A percentile compares a stretch with the other conserved stretches of the same genome.
Conservation (phyloP, 2,329 filamentous ascomycete genomes). For the Chalara sp. region DNA sequence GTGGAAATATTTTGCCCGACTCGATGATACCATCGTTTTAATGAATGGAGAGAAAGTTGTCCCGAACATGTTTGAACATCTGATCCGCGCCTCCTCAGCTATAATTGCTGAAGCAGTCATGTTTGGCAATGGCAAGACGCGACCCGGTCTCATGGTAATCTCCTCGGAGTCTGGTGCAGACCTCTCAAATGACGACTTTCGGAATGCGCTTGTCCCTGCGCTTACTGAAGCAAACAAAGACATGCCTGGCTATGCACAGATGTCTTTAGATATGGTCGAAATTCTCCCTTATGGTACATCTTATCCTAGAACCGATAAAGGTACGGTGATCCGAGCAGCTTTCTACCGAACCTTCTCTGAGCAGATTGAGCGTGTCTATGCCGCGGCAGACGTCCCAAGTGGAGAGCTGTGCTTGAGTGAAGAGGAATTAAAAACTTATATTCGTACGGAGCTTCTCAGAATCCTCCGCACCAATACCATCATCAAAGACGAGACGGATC, state of each 20-base stretch:
- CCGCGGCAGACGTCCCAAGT: slow-evolving; percentile 6
- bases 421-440: slow-evolving; percentile 6
- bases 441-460: slow-evolving; percentile 2
- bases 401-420: not conserved
- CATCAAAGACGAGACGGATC: slow-evolving; percentile 39
- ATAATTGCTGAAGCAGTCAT: slow-evolving; percentile 50
- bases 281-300: slow-evolving; percentile 36
- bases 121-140: slow-evolving; percentile 46
- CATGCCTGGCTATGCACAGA: slow-evolving; percentile 44
- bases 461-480: slow-evolving; percentile 3
- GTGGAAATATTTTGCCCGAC: slow-evolving; percentile 39
- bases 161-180: slow-evolving; percentile 35
- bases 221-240: slow-evolving; percentile 44
- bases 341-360: slow-evolving; percentile 38
- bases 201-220: slow-evolving; percentile 42
- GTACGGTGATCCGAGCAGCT: slow-evolving; percentile 43
- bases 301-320: slow-evolving; percentile 46
- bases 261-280: slow-evolving; percentile 45
- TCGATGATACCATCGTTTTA: slow-evolving; percentile 39
- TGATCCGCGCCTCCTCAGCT: slow-evolving; percentile 40
- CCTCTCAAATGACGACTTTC: slow-evolving; percentile 36
- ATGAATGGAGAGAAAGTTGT: slow-evolving; percentile 44
- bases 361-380: slow-evolving; percentile 36
- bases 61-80: slow-evolving; percentile 42
- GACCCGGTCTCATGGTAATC: slow-evolving; percentile 49